A percentile compares a stretch with the other conserved stretches of the same genome.
Conservation (phyloP, 164 flowering plant species). For the Stephania cephalantha region DNA sequence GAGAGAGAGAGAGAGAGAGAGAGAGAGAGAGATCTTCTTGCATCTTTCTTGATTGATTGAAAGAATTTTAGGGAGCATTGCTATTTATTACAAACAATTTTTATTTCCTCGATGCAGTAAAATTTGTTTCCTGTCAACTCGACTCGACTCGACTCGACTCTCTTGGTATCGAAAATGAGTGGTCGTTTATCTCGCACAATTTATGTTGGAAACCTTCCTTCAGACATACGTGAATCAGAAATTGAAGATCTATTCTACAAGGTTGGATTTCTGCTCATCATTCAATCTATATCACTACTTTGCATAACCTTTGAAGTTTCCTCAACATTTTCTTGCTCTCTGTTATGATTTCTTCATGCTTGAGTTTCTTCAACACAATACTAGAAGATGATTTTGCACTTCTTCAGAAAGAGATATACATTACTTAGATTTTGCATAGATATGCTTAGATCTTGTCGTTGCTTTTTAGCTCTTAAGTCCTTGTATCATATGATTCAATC, state of each 20-base stretch:
- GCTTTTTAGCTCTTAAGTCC: not conserved
- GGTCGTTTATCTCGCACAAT: conserved; percentile 81
- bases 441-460: not conserved
- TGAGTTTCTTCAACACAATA: not conserved
- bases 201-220: conserved; percentile 92
- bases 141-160: too few relatives aligned
- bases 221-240: conserved; percentile 76
- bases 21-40: conserved; percentile 57
- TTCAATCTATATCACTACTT: not conserved
- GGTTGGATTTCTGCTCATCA: conserved; percentile 36
- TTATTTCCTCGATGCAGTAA: conserved; percentile 27
- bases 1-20: conserved; percentile 51
- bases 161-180: conserved; percentile 46
- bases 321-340: not conserved
- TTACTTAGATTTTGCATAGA: not conserved
- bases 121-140: conserved; percentile 1
- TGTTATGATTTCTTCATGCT: not conserved
- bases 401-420: not conserved
- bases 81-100: conserved; percentile 3
- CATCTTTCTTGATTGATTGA: conserved; percentile 76
- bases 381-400: not conserved
- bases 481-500: not conserved
- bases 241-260: conserved; percentile 91
- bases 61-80: conserved; percentile 5
- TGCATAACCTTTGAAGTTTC: not conserved